Conservation (phyloP, 2,329 filamentous ascomycete species). For the Erysiphe pulchra region DNA sequence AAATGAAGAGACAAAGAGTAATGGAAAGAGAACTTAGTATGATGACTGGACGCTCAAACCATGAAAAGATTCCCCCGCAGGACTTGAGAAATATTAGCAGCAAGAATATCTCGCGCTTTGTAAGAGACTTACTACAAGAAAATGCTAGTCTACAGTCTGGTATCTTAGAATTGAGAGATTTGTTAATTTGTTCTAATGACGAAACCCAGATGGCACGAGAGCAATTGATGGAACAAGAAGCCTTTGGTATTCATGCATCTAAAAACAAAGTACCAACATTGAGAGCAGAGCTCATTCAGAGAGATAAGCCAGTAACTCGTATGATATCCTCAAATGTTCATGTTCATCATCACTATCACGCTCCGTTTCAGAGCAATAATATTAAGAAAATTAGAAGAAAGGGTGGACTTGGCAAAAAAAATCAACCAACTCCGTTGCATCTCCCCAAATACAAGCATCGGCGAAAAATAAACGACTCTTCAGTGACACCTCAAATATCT, state of each 20-base stretch:
- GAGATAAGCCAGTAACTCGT: constrained; percentile 14
- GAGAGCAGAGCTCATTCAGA: constrained; percentile 41
- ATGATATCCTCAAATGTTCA: constrained; percentile 49
- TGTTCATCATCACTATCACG: constrained; percentile 90
- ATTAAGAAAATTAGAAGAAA: constrained; percentile 43
- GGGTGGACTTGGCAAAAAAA: constrained; percentile 34
- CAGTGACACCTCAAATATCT: constrained; percentile 18
- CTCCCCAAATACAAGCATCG: constrained; percentile 7
- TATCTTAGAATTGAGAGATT: constrained; percentile 71
- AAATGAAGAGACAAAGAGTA: constrained; percentile 60
- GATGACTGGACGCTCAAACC: constrained; percentile 57
- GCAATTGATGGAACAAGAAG: constrained; percentile 57
- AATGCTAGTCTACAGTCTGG: constrained; percentile 84
- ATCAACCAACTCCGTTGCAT: constrained; percentile 31
- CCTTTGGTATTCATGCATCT: constrained; percentile 22
- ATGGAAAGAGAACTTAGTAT: constrained; percentile 63
- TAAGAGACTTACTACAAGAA: constrained; percentile 82
- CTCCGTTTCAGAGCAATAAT: constrained; percentile 38
- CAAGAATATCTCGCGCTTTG: constrained; percentile 63
- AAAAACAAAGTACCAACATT: constrained; percentile 26
- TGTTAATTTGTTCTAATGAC: constrained; percentile 77
- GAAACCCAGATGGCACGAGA: constrained; percentile 74
- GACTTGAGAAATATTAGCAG: constrained; percentile 30
- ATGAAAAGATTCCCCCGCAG: constrained; percentile 37
- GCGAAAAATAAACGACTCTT: constrained; percentile 17